A percentile compares a stretch with the other conserved stretches of the same genome.
These are phyloP conservation scores for Triangularia setosa DNA, from an alignment of 2,329 filamentous ascomycete genomes.

Conservation along the genomic window DNA sequence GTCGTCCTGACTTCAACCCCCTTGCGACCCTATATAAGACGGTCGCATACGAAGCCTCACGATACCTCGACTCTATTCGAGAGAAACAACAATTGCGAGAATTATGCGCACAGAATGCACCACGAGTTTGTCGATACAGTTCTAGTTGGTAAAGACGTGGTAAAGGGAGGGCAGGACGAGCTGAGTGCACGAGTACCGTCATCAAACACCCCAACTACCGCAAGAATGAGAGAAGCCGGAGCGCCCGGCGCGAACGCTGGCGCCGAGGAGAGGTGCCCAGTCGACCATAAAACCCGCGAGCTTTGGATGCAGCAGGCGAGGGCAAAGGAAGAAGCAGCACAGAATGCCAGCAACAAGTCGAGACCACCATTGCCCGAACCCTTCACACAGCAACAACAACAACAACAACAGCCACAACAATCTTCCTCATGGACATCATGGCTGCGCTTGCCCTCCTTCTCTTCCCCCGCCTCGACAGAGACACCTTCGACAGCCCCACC, in stretches of 20 bases:
- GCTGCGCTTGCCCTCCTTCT: constrained; percentile 21
- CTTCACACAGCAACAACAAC: constrained; percentile 29
- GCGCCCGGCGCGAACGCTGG: constrained; percentile 18
- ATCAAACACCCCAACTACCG: not conserved
- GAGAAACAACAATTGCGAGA: not conserved
- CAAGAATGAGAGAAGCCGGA: constrained; percentile 13
- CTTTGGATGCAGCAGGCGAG: constrained; percentile 74
- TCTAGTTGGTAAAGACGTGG: constrained; percentile 22
- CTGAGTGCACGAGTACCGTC: not conserved
- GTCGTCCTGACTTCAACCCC: not conserved
- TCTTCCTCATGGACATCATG: constrained; percentile 26
- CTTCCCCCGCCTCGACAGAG: constrained; percentile 15
- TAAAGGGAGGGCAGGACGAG: not conserved
- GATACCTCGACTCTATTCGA: not conserved
- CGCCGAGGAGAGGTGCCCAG: constrained; percentile 61
- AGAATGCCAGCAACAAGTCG: constrained; percentile 24
- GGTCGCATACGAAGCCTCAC: not conserved
- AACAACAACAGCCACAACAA: constrained; percentile 27
- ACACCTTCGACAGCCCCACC: constrained; percentile 19
- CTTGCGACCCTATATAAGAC: not conserved
- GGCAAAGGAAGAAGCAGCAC: constrained; percentile 53
- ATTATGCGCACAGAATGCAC: constrained; percentile 23
- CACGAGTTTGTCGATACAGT: constrained; percentile 27
- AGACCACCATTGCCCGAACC: constrained; percentile 2
- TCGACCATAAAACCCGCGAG: constrained; percentile 84